Percentiles rank a stretch among this genome's conserved stretches.
These are phyloP conservation scores for Erodium moschatum DNA, from an alignment of 441 rosid genomes.

Conservation along the genomic window DNA sequence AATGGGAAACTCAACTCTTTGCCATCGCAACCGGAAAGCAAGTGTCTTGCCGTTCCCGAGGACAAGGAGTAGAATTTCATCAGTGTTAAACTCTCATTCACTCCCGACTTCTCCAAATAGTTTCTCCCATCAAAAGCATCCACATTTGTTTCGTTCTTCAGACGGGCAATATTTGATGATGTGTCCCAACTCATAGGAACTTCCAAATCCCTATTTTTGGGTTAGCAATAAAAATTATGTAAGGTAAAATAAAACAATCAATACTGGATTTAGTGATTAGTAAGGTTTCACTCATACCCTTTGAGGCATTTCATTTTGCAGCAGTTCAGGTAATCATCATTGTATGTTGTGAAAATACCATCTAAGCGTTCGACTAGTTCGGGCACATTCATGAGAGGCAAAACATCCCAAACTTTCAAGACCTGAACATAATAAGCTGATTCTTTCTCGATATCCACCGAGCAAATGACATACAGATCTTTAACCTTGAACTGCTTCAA, in stretches of 20 bases:
- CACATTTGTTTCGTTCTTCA: neutral
- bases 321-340: constrained; percentile 29
- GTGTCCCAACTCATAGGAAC: constrained; percentile 18
- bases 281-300: constrained; percentile 28
- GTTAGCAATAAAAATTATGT: neutral
- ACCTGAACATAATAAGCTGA: constrained; percentile 22
- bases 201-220: constrained; percentile 7
- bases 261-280: neutral
- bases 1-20: constrained; percentile 37
- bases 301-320: constrained; percentile 35
- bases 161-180: constrained; percentile 13
- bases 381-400: constrained; percentile 23
- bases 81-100: constrained; percentile 33
- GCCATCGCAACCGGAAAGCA: constrained; percentile 36
- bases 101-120: constrained; percentile 26
- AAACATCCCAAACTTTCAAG: constrained; percentile 43
- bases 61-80: constrained; percentile 51
- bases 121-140: neutral
- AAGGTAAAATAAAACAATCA: neutral
- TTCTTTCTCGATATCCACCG: constrained; percentile 32
- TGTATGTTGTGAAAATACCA: constrained; percentile 23
- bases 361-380: constrained; percentile 29
- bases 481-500: constrained; percentile 32
- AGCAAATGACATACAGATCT: constrained; percentile 24
- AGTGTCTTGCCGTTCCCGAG: constrained; percentile 25